phyloP scores from a whole-genome alignment of 2,329 filamentous ascomycete species.

The Diplocarpon rosae region DNA sequence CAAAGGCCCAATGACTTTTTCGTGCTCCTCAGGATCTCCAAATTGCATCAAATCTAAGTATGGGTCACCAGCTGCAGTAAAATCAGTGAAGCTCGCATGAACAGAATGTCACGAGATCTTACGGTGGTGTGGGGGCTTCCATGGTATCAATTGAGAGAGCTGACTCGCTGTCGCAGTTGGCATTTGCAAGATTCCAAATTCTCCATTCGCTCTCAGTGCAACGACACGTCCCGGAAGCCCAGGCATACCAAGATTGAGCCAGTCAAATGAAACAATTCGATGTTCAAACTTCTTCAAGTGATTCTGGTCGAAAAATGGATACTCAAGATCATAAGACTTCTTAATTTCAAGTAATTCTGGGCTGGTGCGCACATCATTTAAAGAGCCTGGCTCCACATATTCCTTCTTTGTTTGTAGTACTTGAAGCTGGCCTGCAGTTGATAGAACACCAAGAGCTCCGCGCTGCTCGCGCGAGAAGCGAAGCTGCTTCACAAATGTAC shows the following conservation, averaged over 20 bases:
- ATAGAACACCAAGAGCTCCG: constrained; percentile 50
- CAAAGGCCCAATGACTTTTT: constrained; percentile 42
- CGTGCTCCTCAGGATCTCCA: constrained; percentile 38
- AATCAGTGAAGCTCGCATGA: neutral
- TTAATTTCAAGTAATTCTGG: constrained; percentile 50
- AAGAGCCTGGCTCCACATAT: constrained; percentile 32
- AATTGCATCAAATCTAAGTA: constrained; percentile 49
- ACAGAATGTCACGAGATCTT: constrained; percentile 6
- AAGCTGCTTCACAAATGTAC: constrained; percentile 50
- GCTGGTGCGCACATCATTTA: constrained; percentile 37
- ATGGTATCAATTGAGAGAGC: constrained; percentile 48
- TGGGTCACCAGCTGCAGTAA: constrained; percentile 35
- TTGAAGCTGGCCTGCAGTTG: constrained; percentile 51
- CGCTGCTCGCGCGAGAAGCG: constrained; percentile 52
- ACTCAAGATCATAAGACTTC: constrained; percentile 51
- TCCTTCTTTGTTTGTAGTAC: constrained; percentile 49
- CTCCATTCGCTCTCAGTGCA: constrained; percentile 48
- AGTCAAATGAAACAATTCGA: constrained; percentile 57
- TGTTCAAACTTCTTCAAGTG: constrained; percentile 38
- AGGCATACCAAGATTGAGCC: constrained; percentile 48
- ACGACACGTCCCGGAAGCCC: constrained; percentile 46
- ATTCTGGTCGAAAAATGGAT: constrained; percentile 38
- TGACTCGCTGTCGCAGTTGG: constrained; percentile 47
- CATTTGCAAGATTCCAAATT: constrained; percentile 50
- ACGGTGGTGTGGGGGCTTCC: constrained; percentile 44